phyloP scores from a whole-genome alignment of 75 land plant species.

The Gnetum montanum region DNA sequence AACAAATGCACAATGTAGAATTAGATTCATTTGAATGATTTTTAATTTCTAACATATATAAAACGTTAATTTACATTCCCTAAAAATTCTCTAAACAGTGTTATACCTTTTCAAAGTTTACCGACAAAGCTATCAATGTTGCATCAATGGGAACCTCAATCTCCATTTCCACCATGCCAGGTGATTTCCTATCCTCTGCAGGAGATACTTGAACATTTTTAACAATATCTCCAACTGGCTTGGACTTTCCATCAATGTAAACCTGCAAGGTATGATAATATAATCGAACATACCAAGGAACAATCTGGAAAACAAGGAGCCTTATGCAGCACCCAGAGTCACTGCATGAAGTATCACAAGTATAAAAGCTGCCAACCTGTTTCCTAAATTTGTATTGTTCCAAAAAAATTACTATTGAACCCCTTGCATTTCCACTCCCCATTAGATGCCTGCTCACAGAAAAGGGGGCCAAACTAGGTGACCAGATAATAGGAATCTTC shows the following conservation, averaged over 20 bases:
- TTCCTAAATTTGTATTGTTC: conserved; percentile 13
- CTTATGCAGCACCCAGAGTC: conserved; percentile 18
- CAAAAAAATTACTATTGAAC: conserved; percentile 73
- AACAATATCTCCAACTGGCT: conserved; percentile 27
- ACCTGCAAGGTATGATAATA: conserved; percentile 75
- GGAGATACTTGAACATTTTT: conserved; percentile 67
- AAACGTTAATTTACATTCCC: no score
- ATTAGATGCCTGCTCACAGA: conserved; percentile 67
- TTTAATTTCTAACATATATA: conserved; percentile 4
- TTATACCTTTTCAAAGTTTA: conserved; percentile 98
- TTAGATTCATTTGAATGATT: no score
- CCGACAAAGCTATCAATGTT: conserved; percentile 39
- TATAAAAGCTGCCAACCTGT: conserved; percentile 4
- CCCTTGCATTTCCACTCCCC: conserved; percentile 96
- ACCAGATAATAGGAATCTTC: conserved; percentile 66
- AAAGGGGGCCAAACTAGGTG: conserved; percentile 55
- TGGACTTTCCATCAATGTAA: conserved; percentile 48
- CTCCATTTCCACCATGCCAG: conserved; percentile 74
- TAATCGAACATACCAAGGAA: conserved; percentile 94
- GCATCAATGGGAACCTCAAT: conserved; percentile 46
- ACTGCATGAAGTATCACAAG: not conserved
- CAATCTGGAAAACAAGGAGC: conserved; percentile 70
- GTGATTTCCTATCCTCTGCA: conserved; percentile 80
- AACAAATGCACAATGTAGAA: no score
- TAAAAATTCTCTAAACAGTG: no score